Evolutionary conservation across 345 rosid species (phyloP), one percentile per base, ranked within the genome.

Genomic region (Lepidium aucheri): DNA sequence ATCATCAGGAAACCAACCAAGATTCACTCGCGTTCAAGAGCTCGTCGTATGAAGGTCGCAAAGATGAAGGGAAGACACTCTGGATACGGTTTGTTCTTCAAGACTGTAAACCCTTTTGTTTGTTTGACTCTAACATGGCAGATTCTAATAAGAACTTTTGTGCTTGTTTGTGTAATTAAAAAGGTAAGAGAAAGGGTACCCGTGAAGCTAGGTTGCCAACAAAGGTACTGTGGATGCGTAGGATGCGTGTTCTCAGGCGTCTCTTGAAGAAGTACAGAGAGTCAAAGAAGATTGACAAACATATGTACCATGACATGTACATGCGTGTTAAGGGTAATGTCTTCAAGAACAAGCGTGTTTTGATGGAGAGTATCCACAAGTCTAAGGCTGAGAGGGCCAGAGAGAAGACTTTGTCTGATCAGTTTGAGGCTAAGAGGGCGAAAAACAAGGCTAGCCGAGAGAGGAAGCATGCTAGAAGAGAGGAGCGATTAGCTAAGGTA

Each of bases 41-140:
- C 98, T 0, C 90, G 98, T 0, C 84, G 89, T 0, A 85, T 90
- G 97, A 90, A 86, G 81, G 92, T 81, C 40, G 98, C 98, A 32
- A 93, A 90, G 69, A 85, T 90, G 68, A 93, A 93, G 81, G 98
- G 98, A 0, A 94, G 98, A 20, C 98, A 93, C 78, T 86, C 98
- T 70, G 98, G 98, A 45, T 86, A 90, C 24, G 99, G 99, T 89
- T 83, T 22, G 1, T 4, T 6, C 13, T 45, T 24, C 0, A 1
- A 1, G 0, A 15, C 51, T 6, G 0, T 12, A 15, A 24, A 4
- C 8, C 7, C 0, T 8, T 18, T 6, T 2, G 1, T 17, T 9
- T 22, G 1, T 17, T 9, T 11, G 4, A 32, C 0, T 9, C 7
- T 9, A n/a, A 7, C 38, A 7, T 44, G 4, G 12, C 26, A 16